A percentile compares a stretch with the other conserved stretches of the same genome.
phyloP scores from a whole-genome alignment of 192 early-diverging fungal species.

The Glomus cerebriforme region DNA sequence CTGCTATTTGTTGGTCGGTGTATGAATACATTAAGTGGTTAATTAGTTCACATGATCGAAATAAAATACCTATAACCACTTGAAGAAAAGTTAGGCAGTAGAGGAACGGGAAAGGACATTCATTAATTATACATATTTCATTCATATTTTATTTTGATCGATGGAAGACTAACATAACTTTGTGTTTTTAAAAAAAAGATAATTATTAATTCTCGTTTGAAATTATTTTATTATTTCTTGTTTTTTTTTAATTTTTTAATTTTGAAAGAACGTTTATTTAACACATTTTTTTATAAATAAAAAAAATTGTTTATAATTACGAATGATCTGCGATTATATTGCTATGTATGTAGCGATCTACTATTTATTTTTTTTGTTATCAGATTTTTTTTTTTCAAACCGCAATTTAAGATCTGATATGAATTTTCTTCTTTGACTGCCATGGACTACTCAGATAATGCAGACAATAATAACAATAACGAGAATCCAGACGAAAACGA shows the following conservation, averaged over 20 bases:
- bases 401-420: too few relatives aligned
- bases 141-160: background rate
- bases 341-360: too few relatives aligned
- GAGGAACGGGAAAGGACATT: background rate
- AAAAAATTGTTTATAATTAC: too few relatives aligned
- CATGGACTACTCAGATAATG: background rate
- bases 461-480: background rate
- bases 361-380: too few relatives aligned
- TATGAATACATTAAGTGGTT: slow-evolving; percentile 86
- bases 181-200: background rate
- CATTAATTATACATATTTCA: background rate
- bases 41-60: slow-evolving; percentile 39
- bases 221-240: background rate
- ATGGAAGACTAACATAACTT: background rate
- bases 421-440: too few relatives aligned
- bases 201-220: background rate
- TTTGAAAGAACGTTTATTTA: too few relatives aligned
- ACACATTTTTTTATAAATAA: too few relatives aligned
- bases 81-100: background rate
- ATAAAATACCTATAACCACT: background rate
- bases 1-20: slow-evolving; percentile 94
- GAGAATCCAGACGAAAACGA: background rate
- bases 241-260: background rate
- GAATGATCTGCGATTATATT: too few relatives aligned
- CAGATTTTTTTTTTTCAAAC: too few relatives aligned